Evolutionary conservation across 1,284 basidiomycete species (phyloP).

Genomic region (Exsudoporus floridanus): DNA sequence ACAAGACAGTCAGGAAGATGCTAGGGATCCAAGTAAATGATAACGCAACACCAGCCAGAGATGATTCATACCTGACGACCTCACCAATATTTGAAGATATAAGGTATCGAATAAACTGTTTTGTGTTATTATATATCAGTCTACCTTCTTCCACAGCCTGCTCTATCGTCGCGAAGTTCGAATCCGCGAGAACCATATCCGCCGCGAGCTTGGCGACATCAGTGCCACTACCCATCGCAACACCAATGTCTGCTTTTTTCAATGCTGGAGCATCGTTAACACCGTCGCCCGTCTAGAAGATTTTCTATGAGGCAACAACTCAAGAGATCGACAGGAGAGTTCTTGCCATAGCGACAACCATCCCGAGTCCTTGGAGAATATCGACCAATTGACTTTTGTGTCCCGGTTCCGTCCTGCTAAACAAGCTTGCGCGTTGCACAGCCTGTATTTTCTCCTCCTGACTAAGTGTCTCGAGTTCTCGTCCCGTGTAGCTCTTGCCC

Average conservation of each 20-base stretch:
- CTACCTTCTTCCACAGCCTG: conserved; percentile 96
- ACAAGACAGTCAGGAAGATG: conserved; percentile 94
- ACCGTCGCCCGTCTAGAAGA: conserved; percentile 80
- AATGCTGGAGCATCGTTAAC: conserved; percentile 97
- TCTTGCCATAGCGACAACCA: conserved; percentile 96
- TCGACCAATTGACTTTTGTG: conserved; percentile 97
- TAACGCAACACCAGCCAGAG: not conserved
- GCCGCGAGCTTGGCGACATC: conserved; percentile 98
- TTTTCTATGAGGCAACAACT: conserved; percentile 10
- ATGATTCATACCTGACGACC: conserved; percentile 70
- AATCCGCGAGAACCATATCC: conserved; percentile 92
- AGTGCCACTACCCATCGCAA: conserved; percentile 98
- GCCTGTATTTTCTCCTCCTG: conserved; percentile 81
- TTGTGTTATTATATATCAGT: conserved; percentile 98
- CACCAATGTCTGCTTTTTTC: conserved; percentile 97
- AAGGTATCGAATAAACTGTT: conserved; percentile 94
- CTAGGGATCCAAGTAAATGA: conserved; percentile 37
- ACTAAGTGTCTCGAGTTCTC: conserved; percentile 83
- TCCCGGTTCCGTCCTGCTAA: conserved; percentile 90
- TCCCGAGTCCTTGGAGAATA: conserved; percentile 85
- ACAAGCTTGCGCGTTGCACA: conserved; percentile 85
- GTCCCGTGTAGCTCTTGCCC: conserved; percentile 93
- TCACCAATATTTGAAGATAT: conserved; percentile 99
- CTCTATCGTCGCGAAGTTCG: conserved; percentile 91
- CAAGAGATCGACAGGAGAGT: conserved; percentile 12